Percentiles rank a stretch among this genome's conserved stretches.
These are phyloP conservation scores for Pichia inconspicua DNA, from an alignment of 1,139 yeast genomes.

Conservation along the genomic window DNA sequence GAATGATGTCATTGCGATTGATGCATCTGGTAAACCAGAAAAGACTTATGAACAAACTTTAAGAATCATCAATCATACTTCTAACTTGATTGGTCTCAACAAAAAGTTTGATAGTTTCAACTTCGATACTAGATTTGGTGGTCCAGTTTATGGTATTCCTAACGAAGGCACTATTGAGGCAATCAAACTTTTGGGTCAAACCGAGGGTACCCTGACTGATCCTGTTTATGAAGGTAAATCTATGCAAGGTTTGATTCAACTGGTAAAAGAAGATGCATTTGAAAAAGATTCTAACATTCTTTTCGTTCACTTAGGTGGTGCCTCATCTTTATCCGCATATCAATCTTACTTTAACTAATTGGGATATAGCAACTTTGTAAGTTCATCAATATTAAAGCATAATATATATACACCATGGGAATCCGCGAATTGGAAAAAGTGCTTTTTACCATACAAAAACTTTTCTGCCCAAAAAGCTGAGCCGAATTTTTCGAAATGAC, in stretches of 20 bases:
- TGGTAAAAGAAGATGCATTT: constrained; percentile 24
- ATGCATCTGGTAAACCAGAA: constrained; percentile 30
- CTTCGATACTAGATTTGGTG: constrained; percentile 27
- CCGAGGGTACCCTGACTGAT: constrained; percentile 29
- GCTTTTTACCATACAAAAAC: too few species aligned
- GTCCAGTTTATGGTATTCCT: constrained; percentile 28
- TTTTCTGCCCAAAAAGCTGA: too few species aligned
- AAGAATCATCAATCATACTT: constrained; percentile 27
- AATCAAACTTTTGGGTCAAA: constrained; percentile 25
- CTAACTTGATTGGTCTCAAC: constrained; percentile 25
- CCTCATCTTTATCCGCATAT: constrained; percentile 27
- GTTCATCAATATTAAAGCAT: too few species aligned
- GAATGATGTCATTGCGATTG: constrained; percentile 28
- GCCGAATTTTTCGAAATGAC: too few species aligned
- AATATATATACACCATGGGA: too few species aligned
- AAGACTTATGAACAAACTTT: constrained; percentile 27
- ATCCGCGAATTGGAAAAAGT: too few species aligned
- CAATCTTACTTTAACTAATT: constrained; percentile 17
- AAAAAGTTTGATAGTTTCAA: constrained; percentile 22
- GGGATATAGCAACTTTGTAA: too few species aligned
- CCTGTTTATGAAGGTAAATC: constrained; percentile 30
- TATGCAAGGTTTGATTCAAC: constrained; percentile 26
- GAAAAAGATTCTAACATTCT: constrained; percentile 25
- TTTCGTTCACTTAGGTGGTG: constrained; percentile 28
- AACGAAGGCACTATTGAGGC: constrained; percentile 30